A percentile compares a stretch with the other conserved stretches of the same genome.
Evolutionary conservation across 2,329 filamentous ascomycete species (phyloP).

Genomic region (Fusarium sp.): DNA sequence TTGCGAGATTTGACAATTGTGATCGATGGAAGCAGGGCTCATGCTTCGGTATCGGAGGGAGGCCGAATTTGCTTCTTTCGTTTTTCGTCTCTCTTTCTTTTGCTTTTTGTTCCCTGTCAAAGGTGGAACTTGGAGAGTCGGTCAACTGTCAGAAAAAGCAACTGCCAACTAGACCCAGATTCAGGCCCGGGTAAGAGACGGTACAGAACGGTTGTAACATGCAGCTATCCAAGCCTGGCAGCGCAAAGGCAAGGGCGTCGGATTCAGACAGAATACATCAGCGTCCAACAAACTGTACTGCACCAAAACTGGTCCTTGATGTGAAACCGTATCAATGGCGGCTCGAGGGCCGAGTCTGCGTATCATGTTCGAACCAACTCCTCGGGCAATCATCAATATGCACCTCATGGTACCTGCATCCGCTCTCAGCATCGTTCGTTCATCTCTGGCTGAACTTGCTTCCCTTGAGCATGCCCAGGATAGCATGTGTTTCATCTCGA

Average conservation of each 20-base stretch:
- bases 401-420: conserved; percentile 35
- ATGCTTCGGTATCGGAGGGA: conserved; percentile 1
- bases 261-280: neutral
- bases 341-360: conserved; percentile 18
- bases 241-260: conserved; percentile 7
- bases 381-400: conserved; percentile 11
- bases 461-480: conserved; percentile 5
- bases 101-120: neutral
- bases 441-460: conserved; percentile 10
- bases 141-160: conserved; percentile 10
- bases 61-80: neutral
- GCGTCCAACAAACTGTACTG: neutral
- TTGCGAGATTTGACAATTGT: conserved; percentile 35
- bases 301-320: neutral
- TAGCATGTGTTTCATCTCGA: conserved; percentile 1
- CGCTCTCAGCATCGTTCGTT: conserved; percentile 12
- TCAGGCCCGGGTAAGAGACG: neutral
- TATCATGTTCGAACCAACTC: conserved; percentile 8
- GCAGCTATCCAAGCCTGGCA: conserved; percentile 17
- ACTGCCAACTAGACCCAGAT: neutral
- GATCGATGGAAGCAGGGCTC: conserved; percentile 3
- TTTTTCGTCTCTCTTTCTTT: neutral
- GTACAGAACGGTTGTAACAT: conserved; percentile 1
- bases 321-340: conserved; percentile 21
- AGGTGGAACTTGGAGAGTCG: neutral